Base-by-base conservation (phyloP, 2,329 filamentous ascomycete species). In the Dryadomyces quercivorus region DNA sequence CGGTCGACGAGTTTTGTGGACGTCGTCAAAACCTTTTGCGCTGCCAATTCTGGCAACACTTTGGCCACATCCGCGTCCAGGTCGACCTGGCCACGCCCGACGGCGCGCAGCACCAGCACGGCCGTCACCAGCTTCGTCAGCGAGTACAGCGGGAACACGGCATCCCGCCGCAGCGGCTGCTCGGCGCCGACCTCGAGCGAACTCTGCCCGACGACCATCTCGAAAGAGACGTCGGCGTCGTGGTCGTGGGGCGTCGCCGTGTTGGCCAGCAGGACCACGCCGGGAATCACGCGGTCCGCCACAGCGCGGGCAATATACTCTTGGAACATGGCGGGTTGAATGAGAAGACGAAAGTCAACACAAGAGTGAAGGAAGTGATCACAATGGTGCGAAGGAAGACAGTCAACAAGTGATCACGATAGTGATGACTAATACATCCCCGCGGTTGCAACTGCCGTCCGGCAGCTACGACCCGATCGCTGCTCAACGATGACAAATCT, bases 51-150 rank as follows among this genome's bases (percentile, higher is more conserved):
- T 20, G 60, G 59, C 50, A 62, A 58, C 43, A 54, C 18, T 1
- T 53, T 36, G 1, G 55, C 62, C 0, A 78, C 63, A 59, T 78
- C 73, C 12, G 72, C 71, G 43, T 76, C 72, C 0, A 79, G 64
- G 3, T 59, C 63, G 9, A 77, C 59, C 8, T 71, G 62, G 2
- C 72, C 72, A 6, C 67, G 64, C 46, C 79, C 75, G 43, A 78
- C 70, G 34, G 72, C 65, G 56, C 76, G 73, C 42, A 78, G 61
- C 3, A 67, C 66, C 3, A 71, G 67, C 50, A 78, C 67, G 34
- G 69, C 66, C 1, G 76, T 73, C 22, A 76, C 53, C 13, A 80
- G 65, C 59, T 72, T 72, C 45, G 67, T 66, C 59, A 68, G 64
- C 38, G 69, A 70, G 26, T 66, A 66, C 31, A 70, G 54, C 44